Evolutionary conservation across 805 yeast species (phyloP).

Genomic region (Spathaspora arborariae): DNA sequence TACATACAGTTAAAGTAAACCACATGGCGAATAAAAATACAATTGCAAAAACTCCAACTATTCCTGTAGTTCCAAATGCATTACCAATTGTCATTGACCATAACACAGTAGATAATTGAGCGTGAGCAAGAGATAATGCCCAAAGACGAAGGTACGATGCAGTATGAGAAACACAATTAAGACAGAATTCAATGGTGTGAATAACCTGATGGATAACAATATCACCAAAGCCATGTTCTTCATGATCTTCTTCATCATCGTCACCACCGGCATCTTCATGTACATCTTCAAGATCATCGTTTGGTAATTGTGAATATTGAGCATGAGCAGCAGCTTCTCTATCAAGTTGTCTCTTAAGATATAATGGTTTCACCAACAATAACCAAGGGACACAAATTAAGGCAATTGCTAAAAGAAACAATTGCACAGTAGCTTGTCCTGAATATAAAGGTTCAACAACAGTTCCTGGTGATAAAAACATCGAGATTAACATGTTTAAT

Average conservation of each 20-base stretch:
- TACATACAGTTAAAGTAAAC: constrained; percentile 87
- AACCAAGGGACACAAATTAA: constrained; percentile 91
- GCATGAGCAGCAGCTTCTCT: constrained; percentile 46
- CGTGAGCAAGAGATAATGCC: constrained; percentile 97
- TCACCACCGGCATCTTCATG: constrained; percentile 35
- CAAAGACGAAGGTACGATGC: constrained; percentile 94
- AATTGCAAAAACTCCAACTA: constrained; percentile 65
- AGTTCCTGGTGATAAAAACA: constrained; percentile 92
- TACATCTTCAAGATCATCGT: constrained; percentile 25
- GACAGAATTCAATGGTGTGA: constrained; percentile 95
- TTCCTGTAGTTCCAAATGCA: constrained; percentile 66
- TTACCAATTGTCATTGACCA: constrained; percentile 93
- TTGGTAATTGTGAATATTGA: constrained; percentile 35
- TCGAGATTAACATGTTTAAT: constrained; percentile 89
- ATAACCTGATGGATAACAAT: constrained; percentile 95
- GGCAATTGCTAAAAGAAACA: constrained; percentile 69
- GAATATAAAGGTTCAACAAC: constrained; percentile 76
- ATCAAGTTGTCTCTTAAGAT: constrained; percentile 55
- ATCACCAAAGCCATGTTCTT: constrained; percentile 74
- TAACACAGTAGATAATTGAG: constrained; percentile 89
- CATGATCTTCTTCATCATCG: constrained; percentile 50
- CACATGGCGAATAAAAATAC: constrained; percentile 89
- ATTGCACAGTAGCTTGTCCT: constrained; percentile 78
- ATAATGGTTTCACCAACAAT: constrained; percentile 77
- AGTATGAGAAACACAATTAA: constrained; percentile 97